Percentiles rank a stretch among this genome's conserved stretches.
Evolutionary conservation across 164 flowering plant genomes (phyloP).

Genomic region (Brasenia schreberi): DNA sequence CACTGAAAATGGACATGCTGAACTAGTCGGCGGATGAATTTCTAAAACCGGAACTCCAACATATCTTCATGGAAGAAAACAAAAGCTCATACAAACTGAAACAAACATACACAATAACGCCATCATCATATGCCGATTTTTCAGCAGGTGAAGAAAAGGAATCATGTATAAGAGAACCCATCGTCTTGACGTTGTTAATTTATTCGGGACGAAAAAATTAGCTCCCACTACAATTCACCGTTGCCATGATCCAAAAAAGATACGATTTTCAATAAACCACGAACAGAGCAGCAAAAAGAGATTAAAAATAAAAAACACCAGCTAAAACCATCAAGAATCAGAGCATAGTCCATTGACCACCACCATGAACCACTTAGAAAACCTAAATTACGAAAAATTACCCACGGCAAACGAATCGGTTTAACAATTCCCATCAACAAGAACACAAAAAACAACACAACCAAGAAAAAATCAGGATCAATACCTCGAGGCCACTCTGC

Average conservation of each 20-base stretch:
- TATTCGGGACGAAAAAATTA: too few relatives aligned
- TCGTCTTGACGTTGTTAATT: background rate
- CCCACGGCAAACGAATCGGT: background rate
- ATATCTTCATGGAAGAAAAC: too few relatives aligned
- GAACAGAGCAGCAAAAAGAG: background rate
- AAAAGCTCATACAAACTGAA: too few relatives aligned
- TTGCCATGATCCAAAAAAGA: too few relatives aligned
- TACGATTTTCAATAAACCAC: background rate
- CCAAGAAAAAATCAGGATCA: background rate
- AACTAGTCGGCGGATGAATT: too few relatives aligned
- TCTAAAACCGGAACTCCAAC: too few relatives aligned
- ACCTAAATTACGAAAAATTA: background rate
- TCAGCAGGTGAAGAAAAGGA: background rate
- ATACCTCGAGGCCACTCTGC: constrained; percentile 61
- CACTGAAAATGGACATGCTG: too few relatives aligned
- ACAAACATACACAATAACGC: too few relatives aligned
- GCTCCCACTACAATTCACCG: background rate
- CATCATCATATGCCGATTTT: too few relatives aligned
- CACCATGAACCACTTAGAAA: background rate
- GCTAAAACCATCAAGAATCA: background rate
- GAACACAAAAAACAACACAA: background rate
- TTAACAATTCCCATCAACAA: background rate
- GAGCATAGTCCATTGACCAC: background rate
- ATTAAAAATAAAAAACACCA: too few relatives aligned
- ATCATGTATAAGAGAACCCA: background rate